A percentile compares a stretch with the other conserved stretches of the same genome.
Evolutionary conservation across 495 filamentous ascomycete genomes (phyloP).

Genomic region (Lichina pygmaea): DNA sequence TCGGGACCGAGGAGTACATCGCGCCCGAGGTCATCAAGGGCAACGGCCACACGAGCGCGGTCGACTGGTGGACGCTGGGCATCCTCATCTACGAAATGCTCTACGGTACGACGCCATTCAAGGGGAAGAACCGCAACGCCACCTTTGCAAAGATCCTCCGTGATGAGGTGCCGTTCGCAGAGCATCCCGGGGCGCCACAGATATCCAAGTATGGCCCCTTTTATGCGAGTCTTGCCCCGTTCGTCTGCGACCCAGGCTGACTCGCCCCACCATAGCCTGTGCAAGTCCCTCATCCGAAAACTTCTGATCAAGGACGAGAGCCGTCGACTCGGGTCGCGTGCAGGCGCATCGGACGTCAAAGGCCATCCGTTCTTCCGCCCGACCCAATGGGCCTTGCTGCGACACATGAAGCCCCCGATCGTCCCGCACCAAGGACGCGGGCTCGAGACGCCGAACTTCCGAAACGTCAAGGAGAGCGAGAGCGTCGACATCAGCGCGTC

Average conservation of each 20-base stretch:
- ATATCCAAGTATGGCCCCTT: conserved; percentile 58
- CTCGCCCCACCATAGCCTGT: conserved; percentile 28
- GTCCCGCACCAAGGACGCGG: conserved; percentile 78
- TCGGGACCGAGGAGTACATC: conserved; percentile 96
- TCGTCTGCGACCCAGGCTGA: background rate
- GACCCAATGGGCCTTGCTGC: conserved; percentile 88
- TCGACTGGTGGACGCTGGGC: conserved; percentile 97
- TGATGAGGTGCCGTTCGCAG: conserved; percentile 86
- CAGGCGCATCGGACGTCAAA: conserved; percentile 92
- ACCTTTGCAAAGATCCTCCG: conserved; percentile 94
- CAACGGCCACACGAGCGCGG: conserved; percentile 89
- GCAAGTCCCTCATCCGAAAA: conserved; percentile 92
- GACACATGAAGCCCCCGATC: conserved; percentile 97
- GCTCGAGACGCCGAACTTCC: conserved; percentile 85
- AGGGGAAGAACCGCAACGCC: conserved; percentile 93
- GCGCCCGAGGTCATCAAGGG: conserved; percentile 97
- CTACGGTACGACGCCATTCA: conserved; percentile 96
- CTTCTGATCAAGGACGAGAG: conserved; percentile 95
- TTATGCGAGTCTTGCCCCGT: background rate
- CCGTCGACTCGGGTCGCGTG: conserved; percentile 76
- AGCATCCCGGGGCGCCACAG: conserved; percentile 56
- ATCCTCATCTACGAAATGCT: conserved; percentile 98
- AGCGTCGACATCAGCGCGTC: conserved; percentile 73
- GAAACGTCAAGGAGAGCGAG: conserved; percentile 89
- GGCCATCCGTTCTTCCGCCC: conserved; percentile 84